Evolutionary conservation across 768 basidiomycete genomes (phyloP).

Genomic region (Austroboletus eburneus): DNA sequence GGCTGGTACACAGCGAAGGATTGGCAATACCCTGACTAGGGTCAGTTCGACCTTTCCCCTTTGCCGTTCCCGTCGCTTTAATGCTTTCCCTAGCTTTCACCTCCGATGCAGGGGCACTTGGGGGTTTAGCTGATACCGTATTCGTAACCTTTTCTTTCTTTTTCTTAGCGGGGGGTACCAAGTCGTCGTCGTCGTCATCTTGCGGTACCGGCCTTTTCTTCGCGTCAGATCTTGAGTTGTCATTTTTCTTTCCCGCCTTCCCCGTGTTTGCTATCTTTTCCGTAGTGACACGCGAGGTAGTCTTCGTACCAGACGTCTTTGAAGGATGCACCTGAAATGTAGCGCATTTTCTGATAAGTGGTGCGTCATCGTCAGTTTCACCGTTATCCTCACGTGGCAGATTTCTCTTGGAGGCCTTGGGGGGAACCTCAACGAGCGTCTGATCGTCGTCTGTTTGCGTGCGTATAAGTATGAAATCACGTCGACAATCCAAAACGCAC

Average conservation of each 20-base stretch:
- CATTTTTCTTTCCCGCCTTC: slow-evolving; percentile 4
- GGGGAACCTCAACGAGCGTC: slow-evolving; percentile 24
- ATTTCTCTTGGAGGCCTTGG: slow-evolving; percentile 2
- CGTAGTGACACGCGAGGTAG: neutral
- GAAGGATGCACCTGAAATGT: neutral
- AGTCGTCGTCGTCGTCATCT: slow-evolving; percentile 5
- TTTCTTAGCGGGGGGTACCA: neutral
- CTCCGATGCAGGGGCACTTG: neutral
- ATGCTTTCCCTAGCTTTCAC: neutral
- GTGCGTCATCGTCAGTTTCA: slow-evolving; percentile 2
- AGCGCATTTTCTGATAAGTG: neutral
- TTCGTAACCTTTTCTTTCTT: slow-evolving; percentile 17
- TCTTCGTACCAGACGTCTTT: neutral
- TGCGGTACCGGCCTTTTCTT: slow-evolving; percentile 4
- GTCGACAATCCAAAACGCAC: slow-evolving; percentile 1
- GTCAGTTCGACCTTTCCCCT: neutral
- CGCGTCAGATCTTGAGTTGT: no score
- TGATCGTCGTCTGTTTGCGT: slow-evolving; percentile 25
- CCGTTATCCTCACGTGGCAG: neutral
- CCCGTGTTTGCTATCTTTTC: neutral
- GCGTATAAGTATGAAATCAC: neutral
- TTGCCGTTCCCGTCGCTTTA: neutral
- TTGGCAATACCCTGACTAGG: neutral
- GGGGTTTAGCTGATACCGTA: neutral
- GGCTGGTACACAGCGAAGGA: neutral